Evolutionary conservation across 768 basidiomycete species (phyloP).

Genomic region (Kwoniella newhampshirensis): DNA sequence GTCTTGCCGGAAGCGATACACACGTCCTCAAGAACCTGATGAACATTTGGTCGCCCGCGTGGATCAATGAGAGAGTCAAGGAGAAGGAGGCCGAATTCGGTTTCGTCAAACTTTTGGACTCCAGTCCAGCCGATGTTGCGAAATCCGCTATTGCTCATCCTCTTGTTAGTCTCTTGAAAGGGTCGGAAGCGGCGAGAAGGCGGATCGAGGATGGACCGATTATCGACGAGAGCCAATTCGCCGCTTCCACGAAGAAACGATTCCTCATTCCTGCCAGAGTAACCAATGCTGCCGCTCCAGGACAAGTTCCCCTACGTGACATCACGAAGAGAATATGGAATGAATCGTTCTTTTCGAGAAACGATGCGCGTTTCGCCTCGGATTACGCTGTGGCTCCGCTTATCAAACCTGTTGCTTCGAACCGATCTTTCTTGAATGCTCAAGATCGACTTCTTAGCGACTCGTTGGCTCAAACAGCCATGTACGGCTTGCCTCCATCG

Average conservation of each 20-base stretch:
- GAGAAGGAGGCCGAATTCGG: constrained; percentile 65
- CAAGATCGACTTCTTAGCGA: constrained; percentile 64
- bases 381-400: constrained; percentile 84
- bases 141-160: constrained; percentile 37
- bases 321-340: constrained; percentile 67
- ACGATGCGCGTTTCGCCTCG: constrained; percentile 76
- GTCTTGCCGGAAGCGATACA: constrained; percentile 59
- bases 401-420: constrained; percentile 68
- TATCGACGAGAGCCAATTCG: constrained; percentile 59
- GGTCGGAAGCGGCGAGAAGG: constrained; percentile 5
- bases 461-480: constrained; percentile 69
- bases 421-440: constrained; percentile 75
- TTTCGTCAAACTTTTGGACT: constrained; percentile 70
- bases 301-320: constrained; percentile 61
- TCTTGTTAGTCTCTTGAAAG: constrained; percentile 31
- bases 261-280: constrained; percentile 54
- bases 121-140: constrained; percentile 60
- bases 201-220: constrained; percentile 15
- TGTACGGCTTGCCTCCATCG: constrained; percentile 79
- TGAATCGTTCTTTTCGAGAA: constrained; percentile 76
- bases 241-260: constrained; percentile 49
- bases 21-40: constrained; percentile 66
- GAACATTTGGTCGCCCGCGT: constrained; percentile 87
- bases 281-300: constrained; percentile 29
- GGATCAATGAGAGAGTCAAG: constrained; percentile 65